Base-by-base conservation (phyloP, 352 stramenopile genomes). In the Globisporangium perplexum region DNA sequence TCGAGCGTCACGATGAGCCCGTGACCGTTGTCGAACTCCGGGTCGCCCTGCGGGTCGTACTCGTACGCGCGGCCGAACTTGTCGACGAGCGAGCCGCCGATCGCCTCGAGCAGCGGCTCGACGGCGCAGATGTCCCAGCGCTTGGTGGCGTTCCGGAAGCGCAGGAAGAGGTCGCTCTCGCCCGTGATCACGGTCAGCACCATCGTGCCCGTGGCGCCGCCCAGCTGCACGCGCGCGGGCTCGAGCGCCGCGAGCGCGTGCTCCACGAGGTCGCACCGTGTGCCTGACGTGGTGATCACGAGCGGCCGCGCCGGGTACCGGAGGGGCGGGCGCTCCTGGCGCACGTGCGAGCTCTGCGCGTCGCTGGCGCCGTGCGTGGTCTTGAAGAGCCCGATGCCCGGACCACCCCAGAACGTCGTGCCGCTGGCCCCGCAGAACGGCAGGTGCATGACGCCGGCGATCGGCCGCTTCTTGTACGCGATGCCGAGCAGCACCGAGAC, bases 61-160 rank as follows among this genome's bases (percentile, higher is more conserved):
- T 71, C 44, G 59, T 90, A 90, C 36, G 74, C 65, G 28, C 67
- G 61, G 23, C 80, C 80, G 20, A 72, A 56, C 45, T 79, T 75
- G 57, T 88, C 74, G 4, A 80, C 74, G 30, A 90, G 57, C 26
- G 68, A 59, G 4, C 80, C 80, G 11, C 77, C 80, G 8, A 88
- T 59, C 1, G 63, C 80, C 26, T 73, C 71, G 3, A 90, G 61
- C 36, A 90, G 55, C 24, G 80, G 73, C 62, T 90, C 80, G 8
- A 88, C 62, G 1, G 78, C 80, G 52, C 80, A 90, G 47, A 88
- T 88, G 63, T 90, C 80, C 80, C 80, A 90, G 52, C 83, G 83
- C 53, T 83, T 83, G 45, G 80, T 90, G 5, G 73, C 73, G 30
- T 77, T 68, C 20, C 79, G 80, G 57, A 86, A 84, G 41, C 80